A percentile compares a stretch with the other conserved stretches of the same genome.
Conservation (phyloP, 306 rosid genomes). For the Pterocarpus macrocarpus region DNA sequence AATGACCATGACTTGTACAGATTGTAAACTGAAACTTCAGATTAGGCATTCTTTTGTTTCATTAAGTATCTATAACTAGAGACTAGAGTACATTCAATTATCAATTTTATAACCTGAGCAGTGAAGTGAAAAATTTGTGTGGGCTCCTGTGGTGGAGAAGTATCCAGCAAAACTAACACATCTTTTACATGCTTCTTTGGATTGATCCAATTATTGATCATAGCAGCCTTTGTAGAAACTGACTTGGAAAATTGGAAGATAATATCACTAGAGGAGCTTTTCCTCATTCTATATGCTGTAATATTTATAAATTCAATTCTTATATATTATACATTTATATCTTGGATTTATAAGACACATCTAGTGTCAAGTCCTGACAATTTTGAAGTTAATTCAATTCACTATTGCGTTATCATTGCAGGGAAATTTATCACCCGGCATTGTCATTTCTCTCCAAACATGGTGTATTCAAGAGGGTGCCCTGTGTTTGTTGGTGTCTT, state of each 20-base stretch:
- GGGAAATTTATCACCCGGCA: too few relatives aligned
- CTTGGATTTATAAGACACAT: too few relatives aligned
- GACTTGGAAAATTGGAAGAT: conserved; percentile 71
- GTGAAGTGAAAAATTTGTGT: conserved; percentile 14
- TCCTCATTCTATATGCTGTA: conserved; percentile 73
- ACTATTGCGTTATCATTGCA: too few relatives aligned
- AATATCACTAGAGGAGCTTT: conserved; percentile 62
- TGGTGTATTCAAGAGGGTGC: conserved; percentile 66
- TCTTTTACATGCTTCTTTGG: conserved; percentile 78
- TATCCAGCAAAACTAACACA: conserved; percentile 74
- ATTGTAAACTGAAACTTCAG: too few relatives aligned
- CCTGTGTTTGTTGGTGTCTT: conserved; percentile 82
- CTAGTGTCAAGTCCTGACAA: too few relatives aligned
- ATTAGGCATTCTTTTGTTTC: background rate
- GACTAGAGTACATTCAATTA: too few relatives aligned
- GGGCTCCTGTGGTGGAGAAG: conserved; percentile 74
- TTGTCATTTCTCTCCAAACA: conserved; percentile 57
- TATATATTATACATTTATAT: background rate
- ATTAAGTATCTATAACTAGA: background rate
- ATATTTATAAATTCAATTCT: background rate
- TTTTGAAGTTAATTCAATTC: too few relatives aligned
- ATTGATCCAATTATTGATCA: conserved; percentile 77
- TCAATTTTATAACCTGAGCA: too few relatives aligned
- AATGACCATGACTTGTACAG: background rate
- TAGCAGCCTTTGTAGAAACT: conserved; percentile 68